Conservation (phyloP, 306 rosid species). For the Arachis stenosperma region DNA sequence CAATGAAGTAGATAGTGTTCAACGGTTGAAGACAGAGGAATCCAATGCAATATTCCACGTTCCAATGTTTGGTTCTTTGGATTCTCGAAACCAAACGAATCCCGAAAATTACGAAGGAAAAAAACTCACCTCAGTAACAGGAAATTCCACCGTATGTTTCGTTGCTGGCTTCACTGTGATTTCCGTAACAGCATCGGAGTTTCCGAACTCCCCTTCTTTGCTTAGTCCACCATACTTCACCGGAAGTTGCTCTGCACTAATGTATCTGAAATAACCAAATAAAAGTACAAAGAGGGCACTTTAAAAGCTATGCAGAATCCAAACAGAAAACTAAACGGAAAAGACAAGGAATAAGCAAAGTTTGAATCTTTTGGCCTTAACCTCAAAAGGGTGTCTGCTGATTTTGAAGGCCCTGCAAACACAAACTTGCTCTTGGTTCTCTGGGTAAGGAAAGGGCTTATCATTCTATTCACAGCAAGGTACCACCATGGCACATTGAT, state of each 20-base stretch:
- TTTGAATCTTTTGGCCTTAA: constrained; percentile 34
- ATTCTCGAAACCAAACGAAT: constrained; percentile 35
- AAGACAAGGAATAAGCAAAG: not conserved
- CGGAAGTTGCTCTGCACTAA: constrained; percentile 72
- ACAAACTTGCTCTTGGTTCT: constrained; percentile 81
- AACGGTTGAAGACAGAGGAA: constrained; percentile 32
- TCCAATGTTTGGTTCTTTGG: constrained; percentile 38
- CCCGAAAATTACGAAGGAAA: constrained; percentile 6
- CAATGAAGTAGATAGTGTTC: not conserved
- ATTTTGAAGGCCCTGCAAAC: constrained; percentile 80
- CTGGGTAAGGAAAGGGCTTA: constrained; percentile 78
- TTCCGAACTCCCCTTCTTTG: constrained; percentile 66
- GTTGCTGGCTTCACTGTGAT: constrained; percentile 61
- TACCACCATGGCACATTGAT: constrained; percentile 95
- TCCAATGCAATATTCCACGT: constrained; percentile 49
- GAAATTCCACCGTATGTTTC: constrained; percentile 62
- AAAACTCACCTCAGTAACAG: constrained; percentile 67
- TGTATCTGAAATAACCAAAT: constrained; percentile 51
- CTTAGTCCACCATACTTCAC: constrained; percentile 82
- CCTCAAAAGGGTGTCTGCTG: constrained; percentile 75
- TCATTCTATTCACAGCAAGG: constrained; percentile 71
- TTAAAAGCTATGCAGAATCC: not conserved
- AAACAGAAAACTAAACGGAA: not conserved
- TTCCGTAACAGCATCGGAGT: constrained; percentile 63
- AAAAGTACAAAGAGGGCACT: constrained; percentile 29